Conservation (phyloP, 169 alveolate species). For the Plasmodium cynomolgi region DNA sequence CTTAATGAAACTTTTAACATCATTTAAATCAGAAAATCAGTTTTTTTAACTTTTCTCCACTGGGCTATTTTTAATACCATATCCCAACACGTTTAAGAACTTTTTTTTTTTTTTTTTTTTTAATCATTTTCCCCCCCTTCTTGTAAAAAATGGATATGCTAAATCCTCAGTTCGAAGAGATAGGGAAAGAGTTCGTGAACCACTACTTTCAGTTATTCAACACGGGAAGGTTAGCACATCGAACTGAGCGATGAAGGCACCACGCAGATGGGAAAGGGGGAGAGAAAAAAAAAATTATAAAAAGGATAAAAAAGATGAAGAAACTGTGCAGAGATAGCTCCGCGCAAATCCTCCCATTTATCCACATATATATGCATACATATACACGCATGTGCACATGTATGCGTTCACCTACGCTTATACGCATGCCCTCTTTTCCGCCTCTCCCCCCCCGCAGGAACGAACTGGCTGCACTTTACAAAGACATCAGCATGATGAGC, state of each 20-base stretch:
- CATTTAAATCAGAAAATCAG: background rate
- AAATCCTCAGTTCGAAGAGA: slow-evolving; percentile 81
- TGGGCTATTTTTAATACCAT: background rate
- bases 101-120: background rate
- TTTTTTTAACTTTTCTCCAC: background rate
- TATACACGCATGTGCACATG: background rate
- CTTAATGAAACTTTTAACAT: background rate
- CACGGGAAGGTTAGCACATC: slow-evolving; percentile 77
- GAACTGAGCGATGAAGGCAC: background rate
- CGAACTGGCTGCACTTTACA: slow-evolving; percentile 61
- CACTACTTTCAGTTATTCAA: slow-evolving; percentile 87
- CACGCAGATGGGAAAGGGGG: background rate
- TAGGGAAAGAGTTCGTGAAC: slow-evolving; percentile 85
- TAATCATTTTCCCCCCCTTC: slow-evolving; percentile 6
- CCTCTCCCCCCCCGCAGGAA: slow-evolving; percentile 11
- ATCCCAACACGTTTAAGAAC: background rate
- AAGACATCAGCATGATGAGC: slow-evolving; percentile 75
- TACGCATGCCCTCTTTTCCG: background rate
- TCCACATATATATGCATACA: background rate
- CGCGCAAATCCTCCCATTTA: background rate
- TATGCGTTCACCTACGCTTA: background rate
- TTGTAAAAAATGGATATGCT: slow-evolving; percentile 71
- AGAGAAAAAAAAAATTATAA: slow-evolving; percentile 2
- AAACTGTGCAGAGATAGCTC: background rate
- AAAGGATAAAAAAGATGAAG: slow-evolving; percentile 8